Conservation (phyloP, 805 yeast species). For the Wickerhamiella musiphila region DNA sequence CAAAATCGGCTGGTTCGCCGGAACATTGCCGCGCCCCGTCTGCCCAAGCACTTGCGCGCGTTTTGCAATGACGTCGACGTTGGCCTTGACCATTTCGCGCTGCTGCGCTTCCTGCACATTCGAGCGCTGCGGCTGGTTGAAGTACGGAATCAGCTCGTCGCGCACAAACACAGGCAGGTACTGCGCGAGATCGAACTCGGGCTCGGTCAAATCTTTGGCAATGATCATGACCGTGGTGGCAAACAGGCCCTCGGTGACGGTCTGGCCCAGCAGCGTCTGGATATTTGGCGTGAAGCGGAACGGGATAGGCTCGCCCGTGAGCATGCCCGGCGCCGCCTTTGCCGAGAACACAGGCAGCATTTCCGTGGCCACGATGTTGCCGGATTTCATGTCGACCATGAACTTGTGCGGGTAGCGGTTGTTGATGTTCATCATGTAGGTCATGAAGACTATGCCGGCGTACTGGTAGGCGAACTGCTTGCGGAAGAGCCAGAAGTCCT, state of each 20-base stretch:
- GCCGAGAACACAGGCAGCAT: slow-evolving; percentile 54
- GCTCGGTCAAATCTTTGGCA: slow-evolving; percentile 77
- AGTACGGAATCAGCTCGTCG: slow-evolving; percentile 92
- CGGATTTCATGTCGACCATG: slow-evolving; percentile 62
- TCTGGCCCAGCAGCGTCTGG: slow-evolving; percentile 83
- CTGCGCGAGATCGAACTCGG: slow-evolving; percentile 82
- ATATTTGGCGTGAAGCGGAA: slow-evolving; percentile 92
- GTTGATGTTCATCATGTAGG: slow-evolving; percentile 87
- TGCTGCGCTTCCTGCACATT: slow-evolving; percentile 70
- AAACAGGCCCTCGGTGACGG: slow-evolving; percentile 82
- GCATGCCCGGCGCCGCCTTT: slow-evolving; percentile 65
- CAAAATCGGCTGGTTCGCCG: slow-evolving; percentile 75
- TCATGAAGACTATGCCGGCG: slow-evolving; percentile 81
- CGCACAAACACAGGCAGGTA: slow-evolving; percentile 86
- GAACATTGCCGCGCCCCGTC: slow-evolving; percentile 36
- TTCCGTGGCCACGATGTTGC: slow-evolving; percentile 84
- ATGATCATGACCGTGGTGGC: slow-evolving; percentile 71
- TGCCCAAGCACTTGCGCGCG: slow-evolving; percentile 67
- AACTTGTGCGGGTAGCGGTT: slow-evolving; percentile 89
- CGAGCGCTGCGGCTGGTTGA: slow-evolving; percentile 60
- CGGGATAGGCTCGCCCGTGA: slow-evolving; percentile 85
- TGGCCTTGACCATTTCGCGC: slow-evolving; percentile 70
- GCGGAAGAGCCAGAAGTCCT: slow-evolving; percentile 93
- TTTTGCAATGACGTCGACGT: slow-evolving; percentile 71
- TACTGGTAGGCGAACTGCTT: slow-evolving; percentile 89